These are phyloP conservation scores for Actinomucor elegans DNA, from an alignment of 371 early-diverging fungal genomes.

Conservation along the genomic window DNA sequence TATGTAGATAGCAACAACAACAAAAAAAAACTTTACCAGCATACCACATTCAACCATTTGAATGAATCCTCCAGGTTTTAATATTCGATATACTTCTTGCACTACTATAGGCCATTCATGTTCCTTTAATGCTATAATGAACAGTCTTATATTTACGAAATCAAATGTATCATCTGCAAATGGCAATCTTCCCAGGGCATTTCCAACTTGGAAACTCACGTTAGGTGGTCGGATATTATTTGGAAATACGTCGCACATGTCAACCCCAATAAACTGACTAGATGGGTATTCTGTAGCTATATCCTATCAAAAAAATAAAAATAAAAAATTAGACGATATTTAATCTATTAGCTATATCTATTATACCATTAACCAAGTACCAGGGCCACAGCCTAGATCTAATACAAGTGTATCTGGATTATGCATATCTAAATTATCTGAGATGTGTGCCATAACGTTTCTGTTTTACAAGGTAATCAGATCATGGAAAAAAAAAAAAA, in stretches of 20 bases:
- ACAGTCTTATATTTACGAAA: constrained; percentile 55
- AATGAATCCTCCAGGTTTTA: constrained; percentile 60
- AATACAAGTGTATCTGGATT: constrained; percentile 19
- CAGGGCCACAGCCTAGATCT: constrained; percentile 56
- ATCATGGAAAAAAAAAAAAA: no score
- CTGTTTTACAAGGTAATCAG: no score
- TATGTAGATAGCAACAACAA: no score
- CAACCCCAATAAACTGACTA: constrained; percentile 55
- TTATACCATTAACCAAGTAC: constrained; percentile 56
- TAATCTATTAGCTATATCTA: neutral
- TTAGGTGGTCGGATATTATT: constrained; percentile 45
- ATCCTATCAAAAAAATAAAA: constrained; percentile 42
- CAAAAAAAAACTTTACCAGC: constrained; percentile 22
- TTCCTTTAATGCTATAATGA: constrained; percentile 49
- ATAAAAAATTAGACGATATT: neutral
- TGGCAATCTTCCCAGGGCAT: constrained; percentile 51
- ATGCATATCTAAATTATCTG: constrained; percentile 2
- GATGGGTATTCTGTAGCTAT: constrained; percentile 58
- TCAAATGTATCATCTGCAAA: constrained; percentile 63
- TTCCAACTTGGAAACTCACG: constrained; percentile 41
- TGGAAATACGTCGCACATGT: constrained; percentile 58
- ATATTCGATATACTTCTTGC: constrained; percentile 48
- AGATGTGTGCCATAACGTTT: no score
- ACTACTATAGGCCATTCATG: constrained; percentile 52
- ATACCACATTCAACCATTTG: constrained; percentile 53